Evolutionary conservation across 768 basidiomycete genomes (phyloP).

Genomic region (Russula sp.): DNA sequence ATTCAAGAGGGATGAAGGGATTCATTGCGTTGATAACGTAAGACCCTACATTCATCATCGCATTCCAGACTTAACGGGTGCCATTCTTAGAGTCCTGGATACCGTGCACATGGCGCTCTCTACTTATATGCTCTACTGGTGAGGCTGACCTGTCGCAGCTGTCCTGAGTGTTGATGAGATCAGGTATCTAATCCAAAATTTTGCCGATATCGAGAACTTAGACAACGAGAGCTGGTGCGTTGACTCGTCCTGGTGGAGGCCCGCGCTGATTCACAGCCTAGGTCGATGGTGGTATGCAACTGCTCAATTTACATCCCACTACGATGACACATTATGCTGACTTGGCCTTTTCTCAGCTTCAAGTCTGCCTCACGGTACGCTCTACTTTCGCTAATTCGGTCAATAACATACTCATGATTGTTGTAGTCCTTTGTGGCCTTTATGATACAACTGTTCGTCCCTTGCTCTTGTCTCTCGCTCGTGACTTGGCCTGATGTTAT

Average conservation of each 20-base stretch:
- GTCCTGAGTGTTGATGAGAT: neutral
- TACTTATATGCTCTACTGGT: conserved; percentile 42
- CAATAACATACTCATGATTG: no score
- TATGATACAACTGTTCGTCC: conserved; percentile 1
- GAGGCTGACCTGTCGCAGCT: conserved; percentile 8
- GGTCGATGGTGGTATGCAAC: conserved; percentile 22
- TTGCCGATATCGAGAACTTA: conserved; percentile 32
- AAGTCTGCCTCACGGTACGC: neutral
- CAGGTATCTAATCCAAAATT: conserved; percentile 44
- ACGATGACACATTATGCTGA: conserved; percentile 18
- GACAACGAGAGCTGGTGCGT: conserved; percentile 38
- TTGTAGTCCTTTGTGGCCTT: neutral
- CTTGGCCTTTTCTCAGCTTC: neutral
- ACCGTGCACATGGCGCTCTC: conserved; percentile 38
- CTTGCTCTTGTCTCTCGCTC: neutral
- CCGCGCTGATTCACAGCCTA: neutral
- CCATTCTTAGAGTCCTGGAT: conserved; percentile 33
- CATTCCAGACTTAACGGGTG: neutral
- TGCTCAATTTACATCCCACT: conserved; percentile 15
- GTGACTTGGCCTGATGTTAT: neutral
- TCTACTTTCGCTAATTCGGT: neutral
- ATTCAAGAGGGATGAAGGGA: neutral
- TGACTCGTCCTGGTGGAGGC: neutral
- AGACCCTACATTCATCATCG: no score
- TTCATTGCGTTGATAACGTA: neutral